Conservation (phyloP, 108 stramenopile genomes). For the Cyclotella kingstonii region DNA sequence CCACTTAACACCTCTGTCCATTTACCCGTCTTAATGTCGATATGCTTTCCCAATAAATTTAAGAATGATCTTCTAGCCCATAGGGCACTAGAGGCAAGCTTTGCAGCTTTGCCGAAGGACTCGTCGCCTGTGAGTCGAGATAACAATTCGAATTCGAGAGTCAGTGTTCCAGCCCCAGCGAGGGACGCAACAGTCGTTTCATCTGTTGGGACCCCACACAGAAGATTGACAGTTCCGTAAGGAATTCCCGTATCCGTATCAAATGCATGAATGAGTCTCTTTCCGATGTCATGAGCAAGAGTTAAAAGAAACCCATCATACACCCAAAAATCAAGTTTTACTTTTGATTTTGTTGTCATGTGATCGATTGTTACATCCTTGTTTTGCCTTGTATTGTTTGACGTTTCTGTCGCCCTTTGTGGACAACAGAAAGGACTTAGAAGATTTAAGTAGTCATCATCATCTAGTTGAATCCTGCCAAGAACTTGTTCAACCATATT, state of each 20-base stretch:
- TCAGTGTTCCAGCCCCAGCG: conserved; percentile 88
- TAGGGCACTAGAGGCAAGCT: conserved; percentile 68
- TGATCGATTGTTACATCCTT: conserved; percentile 1
- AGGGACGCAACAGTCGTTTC: conserved; percentile 85
- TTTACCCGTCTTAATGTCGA: conserved; percentile 72
- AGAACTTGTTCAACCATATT: background rate
- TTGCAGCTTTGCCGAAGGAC: conserved; percentile 71
- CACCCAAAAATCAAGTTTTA: conserved; percentile 30
- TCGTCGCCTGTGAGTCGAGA: conserved; percentile 78
- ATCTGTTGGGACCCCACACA: conserved; percentile 75
- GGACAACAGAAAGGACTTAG: conserved; percentile 8
- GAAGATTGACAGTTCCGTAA: conserved; percentile 90
- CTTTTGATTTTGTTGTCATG: conserved; percentile 1
- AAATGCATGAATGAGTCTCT: conserved; percentile 83
- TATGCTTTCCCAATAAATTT: conserved; percentile 89
- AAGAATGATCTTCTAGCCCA: conserved; percentile 64
- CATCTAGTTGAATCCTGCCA: background rate
- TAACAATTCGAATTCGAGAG: conserved; percentile 84
- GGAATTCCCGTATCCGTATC: conserved; percentile 90
- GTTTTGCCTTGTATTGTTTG: too few species aligned
- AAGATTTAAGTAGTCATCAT: conserved; percentile 7
- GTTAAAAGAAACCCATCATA: conserved; percentile 82
- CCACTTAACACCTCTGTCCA: conserved; percentile 91
- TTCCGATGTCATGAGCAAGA: conserved; percentile 79
- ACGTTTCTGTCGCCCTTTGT: background rate